Conservation (phyloP, 1,284 basidiomycete species). For the Phylloboletellus chloephorus region DNA sequence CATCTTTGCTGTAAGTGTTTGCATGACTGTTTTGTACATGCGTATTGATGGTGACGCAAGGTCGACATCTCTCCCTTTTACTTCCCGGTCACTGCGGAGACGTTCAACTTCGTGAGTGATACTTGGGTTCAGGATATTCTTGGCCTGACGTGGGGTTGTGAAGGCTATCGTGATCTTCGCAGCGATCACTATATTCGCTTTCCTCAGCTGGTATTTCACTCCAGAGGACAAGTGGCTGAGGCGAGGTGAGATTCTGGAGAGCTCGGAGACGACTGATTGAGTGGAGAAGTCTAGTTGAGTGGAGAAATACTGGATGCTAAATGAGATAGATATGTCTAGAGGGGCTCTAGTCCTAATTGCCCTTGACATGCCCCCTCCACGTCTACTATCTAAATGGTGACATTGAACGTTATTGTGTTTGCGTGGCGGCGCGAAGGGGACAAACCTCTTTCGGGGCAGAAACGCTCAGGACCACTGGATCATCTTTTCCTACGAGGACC, state of each 20-base stretch:
- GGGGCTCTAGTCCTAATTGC: slow-evolving; percentile 58
- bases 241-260: slow-evolving; percentile 51
- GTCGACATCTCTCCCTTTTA: slow-evolving; percentile 76
- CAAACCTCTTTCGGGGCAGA: slow-evolving; percentile 84
- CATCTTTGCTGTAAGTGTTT: slow-evolving; percentile 57
- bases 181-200: slow-evolving; percentile 68
- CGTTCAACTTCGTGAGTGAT: slow-evolving; percentile 72
- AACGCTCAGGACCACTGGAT: slow-evolving; percentile 67
- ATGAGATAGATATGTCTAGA: slow-evolving; percentile 33
- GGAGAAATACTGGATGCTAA: not conserved
- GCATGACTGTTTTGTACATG: not conserved
- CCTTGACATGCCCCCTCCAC: slow-evolving; percentile 87
- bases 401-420: slow-evolving; percentile 5
- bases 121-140: slow-evolving; percentile 1
- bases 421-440: slow-evolving; percentile 3
- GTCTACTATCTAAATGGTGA: slow-evolving; percentile 57
- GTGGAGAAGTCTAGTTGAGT: not conserved
- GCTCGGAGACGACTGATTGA: slow-evolving; percentile 36
- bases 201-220: slow-evolving; percentile 70
- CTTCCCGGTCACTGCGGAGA: slow-evolving; percentile 68
- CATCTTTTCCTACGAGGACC: slow-evolving; percentile 67
- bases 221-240: slow-evolving; percentile 75
- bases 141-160: slow-evolving; percentile 14
- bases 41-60: slow-evolving; percentile 32
- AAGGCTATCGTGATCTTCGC: slow-evolving; percentile 76